These are phyloP conservation scores for Ogataea pignaliae DNA, from an alignment of 805 yeast genomes.

Conservation along the genomic window DNA sequence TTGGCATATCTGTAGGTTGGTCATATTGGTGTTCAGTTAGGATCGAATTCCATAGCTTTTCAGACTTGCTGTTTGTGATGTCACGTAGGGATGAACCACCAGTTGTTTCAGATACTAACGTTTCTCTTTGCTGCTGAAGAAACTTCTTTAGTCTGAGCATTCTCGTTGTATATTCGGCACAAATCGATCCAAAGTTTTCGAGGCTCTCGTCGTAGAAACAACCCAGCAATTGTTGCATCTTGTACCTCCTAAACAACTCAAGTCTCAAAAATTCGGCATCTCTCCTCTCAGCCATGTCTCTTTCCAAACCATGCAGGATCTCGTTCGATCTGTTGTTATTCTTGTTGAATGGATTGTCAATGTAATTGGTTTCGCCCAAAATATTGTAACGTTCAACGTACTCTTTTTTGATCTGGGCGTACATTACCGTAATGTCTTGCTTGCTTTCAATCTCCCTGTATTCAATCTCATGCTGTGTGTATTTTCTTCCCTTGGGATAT, in stretches of 20 bases:
- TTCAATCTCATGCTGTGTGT: too few species aligned
- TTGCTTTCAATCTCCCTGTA: too few species aligned
- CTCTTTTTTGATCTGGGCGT: constrained; percentile 4
- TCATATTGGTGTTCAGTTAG: constrained; percentile 1
- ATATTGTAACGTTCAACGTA: constrained; percentile 10
- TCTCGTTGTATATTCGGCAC: constrained; percentile 24
- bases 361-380: constrained; percentile 4
- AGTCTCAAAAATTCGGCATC: constrained; percentile 30
- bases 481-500: too few species aligned
- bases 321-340: constrained; percentile 5
- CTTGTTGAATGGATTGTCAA: constrained; percentile 11
- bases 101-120: constrained; percentile 11
- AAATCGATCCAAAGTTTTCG: constrained; percentile 24
- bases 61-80: constrained; percentile 26
- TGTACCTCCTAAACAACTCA: constrained; percentile 22
- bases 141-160: constrained; percentile 31
- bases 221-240: constrained; percentile 21
- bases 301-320: constrained; percentile 17
- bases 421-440: not conserved
- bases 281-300: constrained; percentile 30
- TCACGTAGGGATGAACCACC: constrained; percentile 26
- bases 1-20: too few species aligned
- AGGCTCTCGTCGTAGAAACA: constrained; percentile 22
- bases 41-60: constrained; percentile 29
- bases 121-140: constrained; percentile 26